Conservation (phyloP, 148 eudicot species). For the Vaccinium darrowii region DNA sequence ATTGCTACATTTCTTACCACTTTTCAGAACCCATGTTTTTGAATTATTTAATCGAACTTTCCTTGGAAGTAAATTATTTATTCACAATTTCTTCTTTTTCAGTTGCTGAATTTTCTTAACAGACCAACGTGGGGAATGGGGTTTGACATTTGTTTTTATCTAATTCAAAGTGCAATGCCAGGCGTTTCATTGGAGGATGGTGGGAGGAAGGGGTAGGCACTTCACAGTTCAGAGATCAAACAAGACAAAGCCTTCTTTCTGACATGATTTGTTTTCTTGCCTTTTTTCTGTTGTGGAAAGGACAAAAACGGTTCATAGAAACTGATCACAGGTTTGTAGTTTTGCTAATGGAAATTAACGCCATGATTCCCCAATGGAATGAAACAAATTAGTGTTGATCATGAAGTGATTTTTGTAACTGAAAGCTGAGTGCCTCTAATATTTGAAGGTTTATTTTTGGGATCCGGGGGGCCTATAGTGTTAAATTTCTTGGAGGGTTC, state of each 20-base stretch:
- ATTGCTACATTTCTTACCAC: background rate
- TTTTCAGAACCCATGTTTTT: background rate
- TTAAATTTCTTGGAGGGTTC: too few species aligned
- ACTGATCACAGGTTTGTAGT: background rate
- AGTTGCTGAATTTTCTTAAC: background rate
- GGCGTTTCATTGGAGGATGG: slow-evolving; percentile 8
- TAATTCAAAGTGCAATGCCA: slow-evolving; percentile 8
- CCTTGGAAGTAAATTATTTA: background rate
- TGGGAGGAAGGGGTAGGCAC: slow-evolving; percentile 22
- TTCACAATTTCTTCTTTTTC: background rate
- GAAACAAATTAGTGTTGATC: background rate
- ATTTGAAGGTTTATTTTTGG: background rate
- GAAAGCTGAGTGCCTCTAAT: background rate
- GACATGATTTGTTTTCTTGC: background rate
- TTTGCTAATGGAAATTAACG: background rate
- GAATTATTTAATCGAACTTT: background rate
- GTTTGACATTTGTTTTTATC: background rate
- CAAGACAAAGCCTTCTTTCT: background rate
- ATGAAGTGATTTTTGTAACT: background rate
- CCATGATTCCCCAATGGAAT: background rate
- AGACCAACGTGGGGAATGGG: background rate
- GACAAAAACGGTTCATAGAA: background rate
- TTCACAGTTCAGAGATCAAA: slow-evolving; percentile 17
- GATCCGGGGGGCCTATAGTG: too few species aligned
- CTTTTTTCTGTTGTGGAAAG: background rate